Percentiles rank a stretch among this genome's conserved stretches.
These are phyloP conservation scores for Fusarium mexicanum DNA, from an alignment of 2,329 filamentous ascomycete species.

Conservation along the genomic window DNA sequence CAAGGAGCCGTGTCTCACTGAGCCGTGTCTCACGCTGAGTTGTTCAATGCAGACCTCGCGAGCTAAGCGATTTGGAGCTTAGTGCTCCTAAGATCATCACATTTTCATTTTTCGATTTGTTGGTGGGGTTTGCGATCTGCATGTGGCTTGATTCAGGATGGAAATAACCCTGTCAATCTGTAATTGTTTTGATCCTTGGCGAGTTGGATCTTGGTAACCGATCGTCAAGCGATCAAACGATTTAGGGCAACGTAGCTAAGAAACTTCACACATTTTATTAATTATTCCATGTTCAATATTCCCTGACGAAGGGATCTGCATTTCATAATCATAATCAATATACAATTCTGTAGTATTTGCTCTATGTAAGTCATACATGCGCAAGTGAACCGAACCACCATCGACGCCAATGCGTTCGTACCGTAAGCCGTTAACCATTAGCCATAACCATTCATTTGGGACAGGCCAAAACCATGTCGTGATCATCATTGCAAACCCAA, in stretches of 20 bases:
- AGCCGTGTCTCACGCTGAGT: neutral
- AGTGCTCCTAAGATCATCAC: accelerated
- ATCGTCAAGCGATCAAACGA: neutral
- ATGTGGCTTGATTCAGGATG: neutral
- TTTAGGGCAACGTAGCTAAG: neutral
- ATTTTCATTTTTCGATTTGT: no score
- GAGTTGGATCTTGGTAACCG: neutral
- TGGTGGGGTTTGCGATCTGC: no score
- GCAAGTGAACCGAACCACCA: neutral
- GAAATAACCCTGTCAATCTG: neutral
- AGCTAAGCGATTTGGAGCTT: neutral
- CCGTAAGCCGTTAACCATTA: neutral
- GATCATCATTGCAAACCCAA: neutral
- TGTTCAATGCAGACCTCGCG: neutral
- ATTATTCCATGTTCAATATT: neutral
- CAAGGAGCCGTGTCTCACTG: neutral
- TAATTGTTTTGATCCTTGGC: neutral
- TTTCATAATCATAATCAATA: neutral
- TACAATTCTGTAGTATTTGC: no score
- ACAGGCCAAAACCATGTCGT: neutral
- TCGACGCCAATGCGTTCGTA: neutral
- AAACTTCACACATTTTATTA: neutral
- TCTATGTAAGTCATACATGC: neutral
- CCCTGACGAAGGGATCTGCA: accelerated
- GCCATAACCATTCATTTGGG: neutral